Evolutionary conservation across 345 rosid genomes (phyloP).

Genomic region (Citrus inodora): DNA sequence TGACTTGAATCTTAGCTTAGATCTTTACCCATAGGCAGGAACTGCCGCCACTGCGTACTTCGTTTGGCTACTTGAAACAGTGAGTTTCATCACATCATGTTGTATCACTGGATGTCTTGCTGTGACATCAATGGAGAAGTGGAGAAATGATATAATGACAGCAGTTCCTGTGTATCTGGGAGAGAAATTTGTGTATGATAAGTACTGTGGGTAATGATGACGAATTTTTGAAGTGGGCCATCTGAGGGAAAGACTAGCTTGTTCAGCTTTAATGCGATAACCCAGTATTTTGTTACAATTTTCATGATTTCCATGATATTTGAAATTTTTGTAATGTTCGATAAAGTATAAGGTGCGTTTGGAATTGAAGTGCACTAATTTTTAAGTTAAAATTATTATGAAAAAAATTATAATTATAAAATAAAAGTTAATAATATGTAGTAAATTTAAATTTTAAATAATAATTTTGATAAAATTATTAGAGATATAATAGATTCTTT

Average conservation of each 20-base stretch:
- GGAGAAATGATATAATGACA: background rate
- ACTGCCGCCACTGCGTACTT: background rate
- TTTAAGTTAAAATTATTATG: too few relatives aligned
- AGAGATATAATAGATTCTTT: fast-evolving
- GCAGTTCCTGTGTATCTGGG: background rate
- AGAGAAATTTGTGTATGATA: background rate
- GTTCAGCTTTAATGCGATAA: too few relatives aligned
- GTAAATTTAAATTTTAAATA: too few relatives aligned
- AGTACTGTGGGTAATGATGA: background rate
- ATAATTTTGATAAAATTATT: too few relatives aligned
- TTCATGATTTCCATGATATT: too few relatives aligned
- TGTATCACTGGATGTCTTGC: background rate
- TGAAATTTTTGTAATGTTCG: too few relatives aligned
- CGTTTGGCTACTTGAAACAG: background rate
- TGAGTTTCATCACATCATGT: background rate
- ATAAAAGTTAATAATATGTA: too few relatives aligned
- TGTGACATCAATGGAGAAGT: background rate
- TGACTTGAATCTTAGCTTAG: background rate
- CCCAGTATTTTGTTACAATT: too few relatives aligned
- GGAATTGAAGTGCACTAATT: fast-evolving
- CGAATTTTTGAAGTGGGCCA: background rate
- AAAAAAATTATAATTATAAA: too few relatives aligned
- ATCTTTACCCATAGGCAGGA: background rate
- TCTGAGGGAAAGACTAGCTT: too few relatives aligned
- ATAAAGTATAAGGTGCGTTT: fast-evolving